Evolutionary conservation across 768 basidiomycete species (phyloP).

Genomic region (Russula earlei): DNA sequence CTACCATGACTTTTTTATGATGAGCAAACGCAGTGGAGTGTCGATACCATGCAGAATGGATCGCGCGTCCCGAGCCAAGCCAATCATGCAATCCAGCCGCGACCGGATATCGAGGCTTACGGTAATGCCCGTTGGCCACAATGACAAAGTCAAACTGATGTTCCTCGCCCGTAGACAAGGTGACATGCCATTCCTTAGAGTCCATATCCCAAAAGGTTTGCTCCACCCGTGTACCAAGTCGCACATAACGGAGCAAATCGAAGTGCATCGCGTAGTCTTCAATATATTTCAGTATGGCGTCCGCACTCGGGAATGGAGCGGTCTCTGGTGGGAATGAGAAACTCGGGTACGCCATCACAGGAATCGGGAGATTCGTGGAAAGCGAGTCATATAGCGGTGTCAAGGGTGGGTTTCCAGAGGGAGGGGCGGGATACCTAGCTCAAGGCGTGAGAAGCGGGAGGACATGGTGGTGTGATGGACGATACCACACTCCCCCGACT

Average conservation of each 20-base stretch:
- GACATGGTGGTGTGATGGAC: background rate
- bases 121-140: constrained; percentile 71
- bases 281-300: constrained; percentile 59
- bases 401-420: constrained; percentile 41
- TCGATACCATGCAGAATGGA: constrained; percentile 64
- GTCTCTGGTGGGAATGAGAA: constrained; percentile 65
- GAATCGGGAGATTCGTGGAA: constrained; percentile 76
- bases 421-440: constrained; percentile 45
- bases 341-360: constrained; percentile 58
- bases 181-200: constrained; percentile 40
- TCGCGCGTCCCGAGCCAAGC: constrained; percentile 42
- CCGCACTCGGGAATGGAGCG: constrained; percentile 55
- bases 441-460: background rate
- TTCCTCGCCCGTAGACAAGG: constrained; percentile 29
- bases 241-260: constrained; percentile 50
- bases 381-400: constrained; percentile 73
- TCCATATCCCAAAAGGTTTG: constrained; percentile 32
- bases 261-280: constrained; percentile 55
- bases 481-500: constrained; percentile 71
- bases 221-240: constrained; percentile 48
- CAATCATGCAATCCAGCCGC: constrained; percentile 53
- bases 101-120: constrained; percentile 50
- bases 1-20: constrained; percentile 34
- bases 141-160: constrained; percentile 53
- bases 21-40: constrained; percentile 31